Percentiles rank a stretch among this genome's conserved stretches.
Conservation (phyloP, 1,284 basidiomycete genomes). For the Apiotrichum domesticum region DNA sequence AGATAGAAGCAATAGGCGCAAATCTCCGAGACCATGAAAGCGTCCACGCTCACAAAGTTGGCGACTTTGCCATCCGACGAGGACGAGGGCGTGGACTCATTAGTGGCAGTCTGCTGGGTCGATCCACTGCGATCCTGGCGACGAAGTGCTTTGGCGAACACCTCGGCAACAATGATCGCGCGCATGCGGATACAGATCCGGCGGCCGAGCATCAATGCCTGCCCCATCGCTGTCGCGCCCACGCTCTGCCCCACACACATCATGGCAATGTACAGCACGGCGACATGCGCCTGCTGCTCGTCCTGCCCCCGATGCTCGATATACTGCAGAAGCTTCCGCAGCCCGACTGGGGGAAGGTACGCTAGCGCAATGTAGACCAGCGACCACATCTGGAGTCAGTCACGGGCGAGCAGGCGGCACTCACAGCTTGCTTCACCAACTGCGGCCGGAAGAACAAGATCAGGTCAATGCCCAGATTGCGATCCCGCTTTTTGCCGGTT, state of each 20-base stretch:
- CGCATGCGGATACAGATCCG: constrained; percentile 48
- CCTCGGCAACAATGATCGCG: constrained; percentile 52
- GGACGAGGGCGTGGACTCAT: constrained; percentile 18
- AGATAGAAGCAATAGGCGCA: constrained; percentile 45
- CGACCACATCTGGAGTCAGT: constrained; percentile 42
- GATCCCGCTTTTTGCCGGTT: constrained; percentile 26
- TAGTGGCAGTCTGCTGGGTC: constrained; percentile 21
- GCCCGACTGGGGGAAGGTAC: constrained; percentile 50
- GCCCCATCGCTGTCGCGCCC: constrained; percentile 44
- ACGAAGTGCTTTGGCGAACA: constrained; percentile 54
- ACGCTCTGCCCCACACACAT: constrained; percentile 50
- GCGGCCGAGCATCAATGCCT: constrained; percentile 50
- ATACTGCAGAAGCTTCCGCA: constrained; percentile 50
- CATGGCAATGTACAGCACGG: constrained; percentile 50
- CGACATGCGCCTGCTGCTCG: constrained; percentile 49
- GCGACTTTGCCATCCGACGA: constrained; percentile 52
- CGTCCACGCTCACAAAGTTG: constrained; percentile 54
- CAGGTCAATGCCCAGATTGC: constrained; percentile 42
- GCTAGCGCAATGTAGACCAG: constrained; percentile 47
- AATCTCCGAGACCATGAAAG: constrained; percentile 47
- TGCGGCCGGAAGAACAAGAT: constrained; percentile 29
- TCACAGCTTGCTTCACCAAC: constrained; percentile 22
- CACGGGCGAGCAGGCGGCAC: background rate
- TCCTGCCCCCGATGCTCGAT: constrained; percentile 35
- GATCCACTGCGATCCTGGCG: constrained; percentile 48